Base-by-base conservation (phyloP, 495 filamentous ascomycete species). In the Penicillium pancosmium region DNA sequence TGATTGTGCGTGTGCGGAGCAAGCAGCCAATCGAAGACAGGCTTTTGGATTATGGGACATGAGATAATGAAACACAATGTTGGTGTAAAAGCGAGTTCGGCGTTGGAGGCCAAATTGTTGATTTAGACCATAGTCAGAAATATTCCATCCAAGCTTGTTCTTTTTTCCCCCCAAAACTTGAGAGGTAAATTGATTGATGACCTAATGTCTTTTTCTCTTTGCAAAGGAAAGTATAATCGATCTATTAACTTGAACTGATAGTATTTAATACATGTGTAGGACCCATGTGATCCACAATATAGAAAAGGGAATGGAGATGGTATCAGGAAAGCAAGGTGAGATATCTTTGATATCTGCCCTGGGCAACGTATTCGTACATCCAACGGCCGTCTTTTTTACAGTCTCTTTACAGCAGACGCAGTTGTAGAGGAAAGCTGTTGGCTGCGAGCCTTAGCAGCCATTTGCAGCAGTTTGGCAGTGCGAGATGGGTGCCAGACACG, bases 401-500 rank as follows among this genome's bases (percentile, higher is more conserved):
- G 44, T 54, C 67, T 71, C 35, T 63, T 76, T 40, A 68, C 55
- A 10, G 55, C 68, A 65, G 67, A 65, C 15, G 65, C 62, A 54
- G 71, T 61, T 19, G 64, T 55, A 19, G 44, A 61, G 15, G 71
- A 62, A 7, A 71, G 48, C 47, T 72, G 59, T 47, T 73, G 69
- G 33, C 67, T 54, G 35, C 68, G 71, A 43, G 72, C 75, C 62
- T 75, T 78, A 11, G 60, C 68, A 25, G 73, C 75, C 70, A 76
- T 74, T 62, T 78, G 73, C 53, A 84, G 57, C 51, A 83, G 64
- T 68, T 73, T 80, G 6, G 80, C 77, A 5, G 80, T 77, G 51
- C 77, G 69, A 11, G 72, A 75, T 9, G 82, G 82, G 46, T 86
- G 74, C 78, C 81, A 82, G 33, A 85, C 73, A 50, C 86, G 77